These are phyloP conservation scores for Thalassia testudinum DNA, from an alignment of 116 monocot genomes.

Conservation along the genomic window DNA sequence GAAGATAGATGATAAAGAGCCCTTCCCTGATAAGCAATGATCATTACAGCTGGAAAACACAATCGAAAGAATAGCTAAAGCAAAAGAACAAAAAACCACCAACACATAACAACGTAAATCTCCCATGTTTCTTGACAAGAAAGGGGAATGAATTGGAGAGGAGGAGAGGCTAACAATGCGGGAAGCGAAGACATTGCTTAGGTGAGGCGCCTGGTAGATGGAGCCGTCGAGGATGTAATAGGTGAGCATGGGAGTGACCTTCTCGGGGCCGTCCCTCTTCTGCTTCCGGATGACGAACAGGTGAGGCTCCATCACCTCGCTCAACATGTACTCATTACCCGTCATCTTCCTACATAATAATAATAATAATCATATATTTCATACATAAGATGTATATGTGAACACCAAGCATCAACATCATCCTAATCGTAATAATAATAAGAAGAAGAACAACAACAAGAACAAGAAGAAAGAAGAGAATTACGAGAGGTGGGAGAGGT, in stretches of 20 bases:
- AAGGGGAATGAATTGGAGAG: too few species aligned
- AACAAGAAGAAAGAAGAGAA: too few species aligned
- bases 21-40: conserved; percentile 78
- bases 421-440: background rate
- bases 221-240: conserved; percentile 92
- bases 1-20: conserved; percentile 86
- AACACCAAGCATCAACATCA: background rate
- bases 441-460: too few species aligned
- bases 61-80: background rate
- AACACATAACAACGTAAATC: background rate
- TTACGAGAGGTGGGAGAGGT: conserved; percentile 81
- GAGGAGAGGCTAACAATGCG: conserved; percentile 50
- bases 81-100: background rate
- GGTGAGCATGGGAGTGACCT: conserved; percentile 60
- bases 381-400: too few species aligned
- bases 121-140: background rate
- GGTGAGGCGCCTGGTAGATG: conserved; percentile 94
- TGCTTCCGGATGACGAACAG: conserved; percentile 92
- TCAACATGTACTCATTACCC: conserved; percentile 79
- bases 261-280: conserved; percentile 89
- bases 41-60: too few species aligned
- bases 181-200: conserved; percentile 75
- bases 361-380: too few species aligned
- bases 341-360: conserved; percentile 69
- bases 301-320: conserved; percentile 91